phyloP scores from a whole-genome alignment of 805 yeast species.

The Metschnikowia colocasiae region DNA sequence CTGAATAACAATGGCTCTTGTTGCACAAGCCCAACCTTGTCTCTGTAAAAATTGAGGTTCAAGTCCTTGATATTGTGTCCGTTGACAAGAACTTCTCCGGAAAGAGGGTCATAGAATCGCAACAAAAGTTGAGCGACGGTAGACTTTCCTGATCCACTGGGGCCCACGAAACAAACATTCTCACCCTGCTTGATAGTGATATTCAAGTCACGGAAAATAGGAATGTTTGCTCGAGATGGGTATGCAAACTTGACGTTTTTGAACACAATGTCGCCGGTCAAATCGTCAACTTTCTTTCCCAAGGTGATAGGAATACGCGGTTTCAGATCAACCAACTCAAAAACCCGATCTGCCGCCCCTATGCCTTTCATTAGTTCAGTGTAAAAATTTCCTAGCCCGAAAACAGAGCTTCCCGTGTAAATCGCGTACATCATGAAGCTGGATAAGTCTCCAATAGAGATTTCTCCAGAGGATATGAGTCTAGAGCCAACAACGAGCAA shows the following conservation, averaged over 20 bases:
- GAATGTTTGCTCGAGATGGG: constrained; percentile 76
- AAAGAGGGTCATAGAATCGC: constrained; percentile 75
- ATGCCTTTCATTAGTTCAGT: constrained; percentile 96
- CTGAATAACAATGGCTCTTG: constrained; percentile 90
- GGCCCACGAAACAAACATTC: constrained; percentile 91
- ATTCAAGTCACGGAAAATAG: constrained; percentile 58
- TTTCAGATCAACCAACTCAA: constrained; percentile 76
- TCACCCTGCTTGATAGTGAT: constrained; percentile 72
- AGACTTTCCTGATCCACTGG: constrained; percentile 95
- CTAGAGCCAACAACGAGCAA: constrained; percentile 76
- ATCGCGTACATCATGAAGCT: constrained; percentile 95
- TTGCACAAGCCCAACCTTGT: constrained; percentile 81
- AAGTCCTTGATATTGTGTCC: constrained; percentile 58
- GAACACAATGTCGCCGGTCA: constrained; percentile 59
- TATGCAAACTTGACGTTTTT: constrained; percentile 65
- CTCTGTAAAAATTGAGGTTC: constrained; percentile 69
- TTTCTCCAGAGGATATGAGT: constrained; percentile 71
- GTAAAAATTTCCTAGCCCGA: constrained; percentile 86
- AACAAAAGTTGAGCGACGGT: constrained; percentile 76
- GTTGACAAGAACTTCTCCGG: constrained; percentile 64
- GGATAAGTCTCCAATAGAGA: constrained; percentile 84
- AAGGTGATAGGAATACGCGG: constrained; percentile 66
- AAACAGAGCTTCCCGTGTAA: constrained; percentile 88
- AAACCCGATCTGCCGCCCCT: constrained; percentile 90
- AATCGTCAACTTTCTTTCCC: constrained; percentile 48